Evolutionary conservation across 106 monocot species (phyloP).

Genomic region (Phalaenopsis aphrodite): DNA sequence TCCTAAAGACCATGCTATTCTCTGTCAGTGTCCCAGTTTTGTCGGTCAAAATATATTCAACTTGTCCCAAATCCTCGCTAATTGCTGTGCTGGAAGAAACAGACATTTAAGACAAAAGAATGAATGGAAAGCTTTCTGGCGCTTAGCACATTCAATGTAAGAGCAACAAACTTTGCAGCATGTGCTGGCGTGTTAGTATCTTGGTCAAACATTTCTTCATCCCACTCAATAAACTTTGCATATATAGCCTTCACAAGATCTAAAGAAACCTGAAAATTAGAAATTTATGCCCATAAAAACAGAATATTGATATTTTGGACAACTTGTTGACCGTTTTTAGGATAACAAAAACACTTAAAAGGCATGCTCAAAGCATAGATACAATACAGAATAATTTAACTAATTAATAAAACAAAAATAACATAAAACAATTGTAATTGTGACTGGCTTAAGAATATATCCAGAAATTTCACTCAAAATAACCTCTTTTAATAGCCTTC

Average conservation of each 20-base stretch:
- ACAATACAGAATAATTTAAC: background rate
- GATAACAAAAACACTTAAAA: background rate
- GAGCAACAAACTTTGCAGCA: constrained; percentile 66
- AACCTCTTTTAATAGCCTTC: background rate
- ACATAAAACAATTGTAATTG: background rate
- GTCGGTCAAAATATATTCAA: constrained; percentile 94
- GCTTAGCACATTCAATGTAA: background rate
- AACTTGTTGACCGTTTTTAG: background rate
- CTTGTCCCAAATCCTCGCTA: constrained; percentile 96
- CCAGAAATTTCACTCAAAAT: background rate
- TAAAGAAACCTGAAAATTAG: constrained; percentile 65
- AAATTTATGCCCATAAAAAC: constrained; percentile 1
- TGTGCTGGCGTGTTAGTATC: constrained; percentile 69
- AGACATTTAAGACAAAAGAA: background rate
- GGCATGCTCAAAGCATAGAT: background rate
- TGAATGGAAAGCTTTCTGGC: background rate
- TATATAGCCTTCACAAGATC: constrained; percentile 89
- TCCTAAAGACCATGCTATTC: constrained; percentile 88
- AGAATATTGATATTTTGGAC: background rate
- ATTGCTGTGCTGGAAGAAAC: constrained; percentile 80
- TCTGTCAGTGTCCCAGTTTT: constrained; percentile 98
- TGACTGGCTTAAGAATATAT: background rate
- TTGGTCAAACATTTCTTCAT: constrained; percentile 92
- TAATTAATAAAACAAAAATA: background rate
- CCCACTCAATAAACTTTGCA: constrained; percentile 99